Base-by-base conservation (phyloP, 2,329 filamentous ascomycete species). In the Neocucurbitaria cava region DNA sequence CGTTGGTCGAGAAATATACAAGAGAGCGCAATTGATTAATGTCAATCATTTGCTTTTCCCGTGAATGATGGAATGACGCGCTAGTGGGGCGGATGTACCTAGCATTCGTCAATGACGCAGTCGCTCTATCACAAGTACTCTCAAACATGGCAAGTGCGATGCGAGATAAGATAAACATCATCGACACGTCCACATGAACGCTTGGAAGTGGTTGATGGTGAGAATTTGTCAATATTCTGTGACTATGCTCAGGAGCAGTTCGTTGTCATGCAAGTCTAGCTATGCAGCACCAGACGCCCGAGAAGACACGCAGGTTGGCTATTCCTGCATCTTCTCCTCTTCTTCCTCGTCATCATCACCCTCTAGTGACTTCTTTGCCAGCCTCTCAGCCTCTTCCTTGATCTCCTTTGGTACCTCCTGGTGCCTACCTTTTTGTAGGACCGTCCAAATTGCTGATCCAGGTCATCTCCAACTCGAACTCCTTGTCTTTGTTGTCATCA, bases 401-500 rank as follows among this genome's bases (percentile, higher is more conserved):
- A 99, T 78, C 64, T 92, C 90, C 82, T 91, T 93, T 52, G 95
- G 95, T 54, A 99, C 95, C 78, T 96, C 92, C 78, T 94, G 85
- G 75, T 99, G 95, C 69, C 89, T 87, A 60, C 95, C 95, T 81
- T 96, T n/a, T 94, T 59, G 93, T 98, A 31, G 93, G 92, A 5
- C 93, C 94, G 63, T 90, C 86, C 43, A 87, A 78, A 48, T 85
- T 86, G 78, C 92, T 97, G 77, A 98, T 91, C 95, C 95, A 99
- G 55, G 91, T 96, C 92, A 99, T 96, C 82, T 99, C 95, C 56
- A 99, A 83, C 86, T 99, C 95, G 72, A 98, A 99, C 64, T 98
- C 95, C 84, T 99, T 99, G 81, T 98, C 95, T 82, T 98, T 98
- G 84, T 94, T 98, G 78, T 99, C 95, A 77, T 98, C 95, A 76